phyloP scores from a whole-genome alignment of 1,284 basidiomycete species.

The Cystobasidiaceae sp. region DNA sequence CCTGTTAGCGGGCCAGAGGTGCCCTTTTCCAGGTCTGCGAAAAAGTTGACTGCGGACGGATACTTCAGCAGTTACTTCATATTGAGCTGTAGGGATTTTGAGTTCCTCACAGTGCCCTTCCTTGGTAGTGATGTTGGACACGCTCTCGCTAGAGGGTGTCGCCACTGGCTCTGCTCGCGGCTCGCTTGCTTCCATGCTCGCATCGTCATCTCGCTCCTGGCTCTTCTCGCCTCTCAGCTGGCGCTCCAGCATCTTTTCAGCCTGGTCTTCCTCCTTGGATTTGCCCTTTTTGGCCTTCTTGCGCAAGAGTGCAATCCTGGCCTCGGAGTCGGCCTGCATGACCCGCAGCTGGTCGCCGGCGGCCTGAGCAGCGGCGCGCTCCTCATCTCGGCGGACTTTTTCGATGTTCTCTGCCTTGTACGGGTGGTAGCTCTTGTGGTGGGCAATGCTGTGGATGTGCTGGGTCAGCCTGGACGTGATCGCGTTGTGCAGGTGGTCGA shows the following conservation, averaged over 20 bases:
- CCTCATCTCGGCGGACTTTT: conserved; percentile 69
- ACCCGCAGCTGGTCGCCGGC: conserved; percentile 63
- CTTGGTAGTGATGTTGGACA: not conserved
- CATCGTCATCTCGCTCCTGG: not conserved
- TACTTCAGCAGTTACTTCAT: not conserved
- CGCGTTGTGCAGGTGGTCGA: not conserved
- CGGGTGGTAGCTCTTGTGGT: conserved; percentile 81
- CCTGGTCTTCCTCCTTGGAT: conserved; percentile 28
- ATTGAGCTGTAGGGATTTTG: not conserved
- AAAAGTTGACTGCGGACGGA: conserved; percentile 37
- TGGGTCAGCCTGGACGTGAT: conserved; percentile 42
- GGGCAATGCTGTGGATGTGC: conserved; percentile 77
- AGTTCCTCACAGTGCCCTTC: conserved; percentile 23
- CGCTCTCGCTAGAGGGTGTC: not conserved
- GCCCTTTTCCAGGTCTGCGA: conserved; percentile 39
- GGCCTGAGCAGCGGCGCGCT: conserved; percentile 62
- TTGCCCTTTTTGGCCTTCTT: conserved; percentile 41
- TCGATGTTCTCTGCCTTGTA: conserved; percentile 78
- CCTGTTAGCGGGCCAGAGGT: not conserved
- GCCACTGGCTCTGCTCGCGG: conserved; percentile 1
- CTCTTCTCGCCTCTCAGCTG: conserved; percentile 34
- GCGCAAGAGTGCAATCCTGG: conserved; percentile 62
- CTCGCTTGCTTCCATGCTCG: not conserved
- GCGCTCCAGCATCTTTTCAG: conserved; percentile 36
- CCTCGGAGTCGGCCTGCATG: conserved; percentile 72